Evolutionary conservation across 805 yeast genomes (phyloP).

Genomic region (Tanozyma kutaoensis): DNA sequence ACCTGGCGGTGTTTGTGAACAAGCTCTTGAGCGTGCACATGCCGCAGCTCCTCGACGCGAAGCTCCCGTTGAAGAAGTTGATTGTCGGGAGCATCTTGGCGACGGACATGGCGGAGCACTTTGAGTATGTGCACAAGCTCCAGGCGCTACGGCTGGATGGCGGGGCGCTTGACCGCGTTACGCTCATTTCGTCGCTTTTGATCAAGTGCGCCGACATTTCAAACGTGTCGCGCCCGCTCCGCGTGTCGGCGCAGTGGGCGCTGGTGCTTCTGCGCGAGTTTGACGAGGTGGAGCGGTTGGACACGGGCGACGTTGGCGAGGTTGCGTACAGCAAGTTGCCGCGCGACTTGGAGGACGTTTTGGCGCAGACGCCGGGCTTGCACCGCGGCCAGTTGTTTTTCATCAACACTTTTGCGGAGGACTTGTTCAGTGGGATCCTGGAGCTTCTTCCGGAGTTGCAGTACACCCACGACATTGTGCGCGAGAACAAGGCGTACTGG

Average conservation of each 20-base stretch:
- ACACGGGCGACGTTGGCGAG: conserved; percentile 12
- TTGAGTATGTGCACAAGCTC: conserved; percentile 49
- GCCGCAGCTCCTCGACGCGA: conserved; percentile 28
- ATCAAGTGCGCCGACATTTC: conserved; percentile 94
- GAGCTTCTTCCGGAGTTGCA: conserved; percentile 46
- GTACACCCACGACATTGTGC: conserved; percentile 42
- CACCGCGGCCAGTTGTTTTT: conserved; percentile 73
- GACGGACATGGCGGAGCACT: conserved; percentile 91
- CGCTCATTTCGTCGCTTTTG: conserved; percentile 49
- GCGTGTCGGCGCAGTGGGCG: conserved; percentile 80
- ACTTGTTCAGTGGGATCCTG: conserved; percentile 55
- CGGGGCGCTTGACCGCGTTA: conserved; percentile 12
- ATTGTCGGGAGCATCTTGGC: conserved; percentile 26
- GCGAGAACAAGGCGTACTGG: conserved; percentile 49
- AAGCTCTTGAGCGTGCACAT: conserved; percentile 14
- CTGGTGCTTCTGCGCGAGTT: conserved; percentile 67
- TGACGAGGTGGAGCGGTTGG: conserved; percentile 46
- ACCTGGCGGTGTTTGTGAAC: conserved; percentile 47
- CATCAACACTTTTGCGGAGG: conserved; percentile 68
- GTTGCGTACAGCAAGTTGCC: conserved; percentile 23
- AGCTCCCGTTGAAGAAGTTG: conserved; percentile 11
- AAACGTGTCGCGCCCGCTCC: conserved; percentile 73
- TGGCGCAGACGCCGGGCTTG: conserved; percentile 33
- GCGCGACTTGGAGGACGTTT: conserved; percentile 24
- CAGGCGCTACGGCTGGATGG: conserved; percentile 12